These are phyloP conservation scores for Inga laurina DNA, from an alignment of 306 rosid genomes.

Conservation along the genomic window DNA sequence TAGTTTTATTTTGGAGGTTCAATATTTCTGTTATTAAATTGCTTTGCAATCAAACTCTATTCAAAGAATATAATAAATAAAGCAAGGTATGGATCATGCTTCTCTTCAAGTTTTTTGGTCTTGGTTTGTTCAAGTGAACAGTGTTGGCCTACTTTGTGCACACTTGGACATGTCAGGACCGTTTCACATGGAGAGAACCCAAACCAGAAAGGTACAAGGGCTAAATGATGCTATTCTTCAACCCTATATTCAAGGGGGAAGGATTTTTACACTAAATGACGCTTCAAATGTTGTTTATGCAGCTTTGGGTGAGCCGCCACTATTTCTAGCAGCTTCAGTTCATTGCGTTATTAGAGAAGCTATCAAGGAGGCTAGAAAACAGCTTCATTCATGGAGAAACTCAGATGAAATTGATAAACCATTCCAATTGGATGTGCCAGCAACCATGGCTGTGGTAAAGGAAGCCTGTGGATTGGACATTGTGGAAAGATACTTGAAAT, in stretches of 20 bases:
- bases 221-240: too few relatives aligned
- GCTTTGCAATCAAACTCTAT: neutral
- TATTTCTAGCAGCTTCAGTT: conserved; percentile 57
- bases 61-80: too few relatives aligned
- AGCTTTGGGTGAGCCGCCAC: conserved; percentile 76
- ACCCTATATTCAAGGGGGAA: too few relatives aligned
- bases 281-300: conserved; percentile 10
- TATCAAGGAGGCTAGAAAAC: conserved; percentile 52
- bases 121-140: neutral
- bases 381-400: conserved; percentile 47
- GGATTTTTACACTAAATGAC: neutral
- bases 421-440: conserved; percentile 62
- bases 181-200: too few relatives aligned
- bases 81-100: neutral
- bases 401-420: conserved; percentile 19
- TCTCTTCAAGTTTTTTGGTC: neutral
- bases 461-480: conserved; percentile 56
- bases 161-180: neutral
- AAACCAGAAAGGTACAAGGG: too few relatives aligned
- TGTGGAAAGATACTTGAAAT: conserved; percentile 62
- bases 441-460: conserved; percentile 64
- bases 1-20: too few relatives aligned
- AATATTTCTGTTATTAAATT: too few relatives aligned
- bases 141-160: neutral
- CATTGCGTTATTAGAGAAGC: conserved; percentile 64